Evolutionary conservation across 306 rosid species (phyloP), one percentile per base, ranked within the genome.

Genomic region (Oemleria cerasiformis): DNA sequence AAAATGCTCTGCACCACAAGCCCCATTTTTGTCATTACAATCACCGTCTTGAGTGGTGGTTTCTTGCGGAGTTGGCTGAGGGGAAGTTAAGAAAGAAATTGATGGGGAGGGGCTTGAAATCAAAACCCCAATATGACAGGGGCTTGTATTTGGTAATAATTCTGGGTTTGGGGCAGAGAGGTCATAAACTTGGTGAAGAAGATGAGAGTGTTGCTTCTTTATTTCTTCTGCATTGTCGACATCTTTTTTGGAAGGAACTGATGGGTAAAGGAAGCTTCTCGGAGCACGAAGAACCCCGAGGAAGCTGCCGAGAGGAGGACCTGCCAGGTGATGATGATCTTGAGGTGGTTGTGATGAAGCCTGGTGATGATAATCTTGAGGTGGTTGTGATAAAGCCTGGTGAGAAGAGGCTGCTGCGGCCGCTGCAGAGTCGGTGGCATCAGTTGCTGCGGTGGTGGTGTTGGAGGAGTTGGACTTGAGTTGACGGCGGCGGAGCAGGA

Each of bases 231-330:
- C 56, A n/a, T 68, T 72, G 78, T 85, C 82, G 36, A 30, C 36
- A 16, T 17, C 56, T 58, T 74, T 80, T 77, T 73, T 76, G 81
- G 13, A 47, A 59, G 86, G 47, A 71, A 84, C 43, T 23, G 82
- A 54, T 5, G 88, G 98, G 68, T 86, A 91, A 68, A 87, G 90
- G 56, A 82, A 67, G 77, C 70, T 87, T 85, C 96, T 87, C 7
- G 97, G 97, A 72, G 99, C 88, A 23, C 82, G 82, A 17, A 89
- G 85, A 73, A 94, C 96, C 6, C 99, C 99, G 13, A 86, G 82
- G 66, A 86, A 70, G 82, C 82, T 82, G 60, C 64, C 67, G 16
- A 78, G 77, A 30, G 83, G 80, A 67, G 80, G 56, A 3, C 66
- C 64, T n/a, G 75, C 53, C 23, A 68, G 54, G 20, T 84, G 62